Evolutionary conservation across 805 yeast genomes (phyloP).

Genomic region (Ogataea angusta): DNA sequence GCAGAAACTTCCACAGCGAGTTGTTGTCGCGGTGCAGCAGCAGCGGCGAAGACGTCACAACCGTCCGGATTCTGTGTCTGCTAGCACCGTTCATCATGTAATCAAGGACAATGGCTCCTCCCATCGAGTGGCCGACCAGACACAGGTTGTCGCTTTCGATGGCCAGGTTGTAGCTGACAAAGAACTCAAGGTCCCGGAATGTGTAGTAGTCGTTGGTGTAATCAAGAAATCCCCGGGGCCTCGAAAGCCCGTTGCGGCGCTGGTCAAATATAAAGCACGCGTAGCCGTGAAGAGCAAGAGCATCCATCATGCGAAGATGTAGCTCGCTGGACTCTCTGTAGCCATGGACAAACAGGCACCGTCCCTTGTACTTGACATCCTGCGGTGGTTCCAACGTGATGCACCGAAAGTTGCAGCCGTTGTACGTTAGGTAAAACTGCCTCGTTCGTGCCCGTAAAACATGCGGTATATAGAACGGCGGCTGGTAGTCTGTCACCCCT

Average conservation of each 20-base stretch:
- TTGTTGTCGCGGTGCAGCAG: slow-evolving; percentile 8
- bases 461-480: slow-evolving; percentile 6
- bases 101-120: slow-evolving; percentile 10
- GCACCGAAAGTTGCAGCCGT: slow-evolving; percentile 10
- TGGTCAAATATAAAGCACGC: slow-evolving; percentile 10
- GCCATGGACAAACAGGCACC: slow-evolving; percentile 13
- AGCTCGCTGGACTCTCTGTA: slow-evolving; percentile 10
- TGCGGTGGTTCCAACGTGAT: slow-evolving; percentile 8
- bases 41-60: slow-evolving; percentile 7
- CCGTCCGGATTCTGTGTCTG: slow-evolving; percentile 4
- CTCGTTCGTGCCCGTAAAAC: slow-evolving; percentile 2
- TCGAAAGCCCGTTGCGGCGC: slow-evolving; percentile 10
- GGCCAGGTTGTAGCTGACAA: slow-evolving; percentile 7
- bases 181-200: slow-evolving; percentile 8
- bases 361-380: slow-evolving; percentile 9
- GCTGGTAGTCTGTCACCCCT: slow-evolving; percentile 1
- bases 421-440: slow-evolving; percentile 5
- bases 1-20: slow-evolving; percentile 3
- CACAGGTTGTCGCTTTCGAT: slow-evolving; percentile 2
- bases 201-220: slow-evolving; percentile 10
- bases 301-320: slow-evolving; percentile 9
- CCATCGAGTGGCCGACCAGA: slow-evolving; percentile 12
- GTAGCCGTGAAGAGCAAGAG: slow-evolving; percentile 8
- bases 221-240: slow-evolving; percentile 5
- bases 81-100: slow-evolving; percentile 7